Percentiles rank a stretch among this genome's conserved stretches.
These are phyloP conservation scores for Fusarium sp. DNA, from an alignment of 2,329 filamentous ascomycete species.

Conservation along the genomic window DNA sequence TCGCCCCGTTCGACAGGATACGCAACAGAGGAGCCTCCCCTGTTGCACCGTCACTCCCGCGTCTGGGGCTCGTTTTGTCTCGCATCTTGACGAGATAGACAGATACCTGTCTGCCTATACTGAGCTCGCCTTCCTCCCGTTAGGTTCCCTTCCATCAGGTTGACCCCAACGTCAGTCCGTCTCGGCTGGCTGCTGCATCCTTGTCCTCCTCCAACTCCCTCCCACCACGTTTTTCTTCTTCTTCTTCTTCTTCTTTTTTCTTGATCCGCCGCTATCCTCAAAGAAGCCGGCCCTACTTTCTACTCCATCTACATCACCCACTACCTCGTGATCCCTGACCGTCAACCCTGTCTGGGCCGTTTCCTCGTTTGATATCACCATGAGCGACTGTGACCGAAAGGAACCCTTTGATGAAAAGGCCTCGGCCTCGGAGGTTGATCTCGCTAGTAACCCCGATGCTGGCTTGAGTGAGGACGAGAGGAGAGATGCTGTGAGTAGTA, in stretches of 20 bases:
- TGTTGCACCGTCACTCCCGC: slow-evolving; percentile 42
- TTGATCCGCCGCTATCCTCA: slow-evolving; percentile 17
- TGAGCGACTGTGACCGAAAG: slow-evolving; percentile 49
- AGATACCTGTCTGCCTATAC: neutral
- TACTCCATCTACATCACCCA: slow-evolving; percentile 1
- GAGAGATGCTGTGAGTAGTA: slow-evolving; percentile 64
- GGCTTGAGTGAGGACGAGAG: slow-evolving; percentile 70
- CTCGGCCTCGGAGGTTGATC: slow-evolving; percentile 44
- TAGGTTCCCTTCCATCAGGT: slow-evolving; percentile 2
- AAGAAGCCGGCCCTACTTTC: slow-evolving; percentile 14
- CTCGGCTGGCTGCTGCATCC: slow-evolving; percentile 38
- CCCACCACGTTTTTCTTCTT: slow-evolving; percentile 35
- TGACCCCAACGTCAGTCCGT: slow-evolving; percentile 10
- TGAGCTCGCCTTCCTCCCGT: neutral
- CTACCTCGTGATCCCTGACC: slow-evolving; percentile 13
- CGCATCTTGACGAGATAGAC: slow-evolving; percentile 33
- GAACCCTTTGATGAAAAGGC: slow-evolving; percentile 44
- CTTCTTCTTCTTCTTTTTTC: too few relatives aligned
- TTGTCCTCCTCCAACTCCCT: slow-evolving; percentile 32
- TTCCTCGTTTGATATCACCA: slow-evolving; percentile 27
- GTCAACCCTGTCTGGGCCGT: slow-evolving; percentile 1
- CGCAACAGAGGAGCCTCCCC: slow-evolving; percentile 24
- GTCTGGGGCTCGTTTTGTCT: slow-evolving; percentile 36
- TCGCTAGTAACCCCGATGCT: slow-evolving; percentile 60
- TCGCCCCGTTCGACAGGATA: slow-evolving; percentile 34